These are phyloP conservation scores for Suhomyces sp. DNA, from an alignment of 805 yeast genomes.

Conservation along the genomic window DNA sequence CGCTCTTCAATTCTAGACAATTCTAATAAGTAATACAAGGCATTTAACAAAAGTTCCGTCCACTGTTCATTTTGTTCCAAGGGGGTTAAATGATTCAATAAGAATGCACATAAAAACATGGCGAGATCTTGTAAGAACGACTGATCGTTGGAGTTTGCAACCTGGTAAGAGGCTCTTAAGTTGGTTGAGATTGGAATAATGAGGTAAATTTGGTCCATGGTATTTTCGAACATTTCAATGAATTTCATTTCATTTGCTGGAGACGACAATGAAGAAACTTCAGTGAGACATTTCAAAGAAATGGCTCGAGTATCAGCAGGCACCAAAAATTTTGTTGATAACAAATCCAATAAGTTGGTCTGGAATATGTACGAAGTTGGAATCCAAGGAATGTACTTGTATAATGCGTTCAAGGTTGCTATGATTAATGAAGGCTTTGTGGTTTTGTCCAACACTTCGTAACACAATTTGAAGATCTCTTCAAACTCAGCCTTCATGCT, in stretches of 20 bases:
- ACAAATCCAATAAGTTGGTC: conserved; percentile 69
- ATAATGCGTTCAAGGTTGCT: conserved; percentile 78
- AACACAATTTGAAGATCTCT: conserved; percentile 89
- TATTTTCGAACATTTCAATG: conserved; percentile 62
- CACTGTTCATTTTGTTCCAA: conserved; percentile 54
- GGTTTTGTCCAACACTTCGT: conserved; percentile 87
- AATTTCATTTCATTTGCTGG: conserved; percentile 48
- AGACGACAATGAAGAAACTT: conserved; percentile 69
- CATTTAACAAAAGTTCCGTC: conserved; percentile 59
- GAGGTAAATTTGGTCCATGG: conserved; percentile 66
- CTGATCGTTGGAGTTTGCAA: conserved; percentile 81
- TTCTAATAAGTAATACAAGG: conserved; percentile 79
- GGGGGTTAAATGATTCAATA: conserved; percentile 66
- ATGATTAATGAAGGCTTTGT: conserved; percentile 77
- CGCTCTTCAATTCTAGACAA: conserved; percentile 91
- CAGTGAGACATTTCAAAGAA: conserved; percentile 89
- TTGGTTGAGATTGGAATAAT: conserved; percentile 75
- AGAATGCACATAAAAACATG: conserved; percentile 82
- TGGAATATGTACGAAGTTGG: conserved; percentile 88
- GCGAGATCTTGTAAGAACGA: conserved; percentile 94
- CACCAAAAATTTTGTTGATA: conserved; percentile 72
- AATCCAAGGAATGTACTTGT: conserved; percentile 91
- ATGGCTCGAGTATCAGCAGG: conserved; percentile 79
- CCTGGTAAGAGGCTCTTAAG: conserved; percentile 65
- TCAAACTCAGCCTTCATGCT: conserved; percentile 89